Conservation (phyloP, 73 alveolate genomes). For the Uronychia binucleata region DNA sequence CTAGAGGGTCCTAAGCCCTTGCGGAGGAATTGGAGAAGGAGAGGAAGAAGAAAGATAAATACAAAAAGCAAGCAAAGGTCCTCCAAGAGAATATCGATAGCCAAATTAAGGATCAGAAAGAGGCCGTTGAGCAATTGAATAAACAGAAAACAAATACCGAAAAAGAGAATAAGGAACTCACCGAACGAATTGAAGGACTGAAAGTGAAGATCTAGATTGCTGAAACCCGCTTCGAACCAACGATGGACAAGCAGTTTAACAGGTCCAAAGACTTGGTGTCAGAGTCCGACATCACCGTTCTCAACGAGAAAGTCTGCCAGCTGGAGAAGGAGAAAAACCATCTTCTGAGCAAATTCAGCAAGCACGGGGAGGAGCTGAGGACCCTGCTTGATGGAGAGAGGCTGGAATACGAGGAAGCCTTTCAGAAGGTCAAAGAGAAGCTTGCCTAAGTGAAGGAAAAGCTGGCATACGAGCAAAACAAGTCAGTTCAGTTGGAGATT, state of each 20-base stretch:
- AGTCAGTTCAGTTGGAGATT: not conserved
- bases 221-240: no score
- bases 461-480: not conserved
- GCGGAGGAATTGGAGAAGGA: not conserved
- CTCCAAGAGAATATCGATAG: not conserved
- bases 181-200: not conserved
- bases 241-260: not conserved
- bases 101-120: not conserved
- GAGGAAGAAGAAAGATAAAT: not conserved
- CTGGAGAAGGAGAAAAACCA: no score
- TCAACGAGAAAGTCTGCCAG: no score
- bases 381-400: not conserved
- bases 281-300: not conserved
- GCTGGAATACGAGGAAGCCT: not conserved
- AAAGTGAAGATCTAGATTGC: not conserved
- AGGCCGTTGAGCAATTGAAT: not conserved
- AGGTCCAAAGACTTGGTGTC: not conserved
- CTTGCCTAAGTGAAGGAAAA: not conserved
- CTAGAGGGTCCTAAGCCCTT: no score
- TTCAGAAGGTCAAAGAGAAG: not conserved
- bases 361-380: not conserved
- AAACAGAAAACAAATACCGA: not conserved
- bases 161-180: not conserved
- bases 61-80: not conserved
- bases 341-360: not conserved